Percentiles rank a stretch among this genome's conserved stretches.
Evolutionary conservation across 495 filamentous ascomycete genomes (phyloP).

Genomic region (Talaromyces trachyspermus): DNA sequence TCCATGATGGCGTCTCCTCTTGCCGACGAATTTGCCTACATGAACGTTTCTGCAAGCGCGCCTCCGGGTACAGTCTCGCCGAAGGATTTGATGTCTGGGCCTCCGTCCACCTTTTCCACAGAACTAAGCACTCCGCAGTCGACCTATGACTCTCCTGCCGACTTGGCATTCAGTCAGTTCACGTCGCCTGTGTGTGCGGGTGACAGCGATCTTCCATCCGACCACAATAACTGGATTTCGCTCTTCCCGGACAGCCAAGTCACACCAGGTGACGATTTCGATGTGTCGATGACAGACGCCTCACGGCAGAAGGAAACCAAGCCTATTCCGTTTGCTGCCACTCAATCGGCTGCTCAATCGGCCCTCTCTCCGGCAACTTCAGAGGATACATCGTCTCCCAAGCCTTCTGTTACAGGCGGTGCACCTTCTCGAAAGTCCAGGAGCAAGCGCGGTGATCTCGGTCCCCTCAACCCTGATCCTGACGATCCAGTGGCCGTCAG

Average conservation of each 20-base stretch:
- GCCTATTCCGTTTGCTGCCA: conserved; percentile 10
- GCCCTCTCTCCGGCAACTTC: conserved; percentile 31
- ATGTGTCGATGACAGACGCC: conserved; percentile 7
- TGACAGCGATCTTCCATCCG: conserved; percentile 26
- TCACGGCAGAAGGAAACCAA: neutral
- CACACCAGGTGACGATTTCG: conserved; percentile 35
- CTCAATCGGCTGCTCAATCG: conserved; percentile 25
- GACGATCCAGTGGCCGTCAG: conserved; percentile 77
- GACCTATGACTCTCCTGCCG: conserved; percentile 64
- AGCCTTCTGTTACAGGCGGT: conserved; percentile 28
- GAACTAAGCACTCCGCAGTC: conserved; percentile 77
- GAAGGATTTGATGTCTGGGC: conserved; percentile 75
- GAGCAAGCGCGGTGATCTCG: conserved; percentile 43
- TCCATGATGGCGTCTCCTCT: conserved; percentile 21
- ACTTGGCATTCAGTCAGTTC: conserved; percentile 51
- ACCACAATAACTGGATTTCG: conserved; percentile 36
- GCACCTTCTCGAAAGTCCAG: conserved; percentile 36
- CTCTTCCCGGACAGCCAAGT: conserved; percentile 46
- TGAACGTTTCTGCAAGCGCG: conserved; percentile 20
- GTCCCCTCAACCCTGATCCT: conserved; percentile 52
- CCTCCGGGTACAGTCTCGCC: conserved; percentile 70
- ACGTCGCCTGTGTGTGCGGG: conserved; percentile 58
- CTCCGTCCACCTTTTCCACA: conserved; percentile 76
- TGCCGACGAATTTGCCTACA: conserved; percentile 18
- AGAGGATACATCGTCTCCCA: conserved; percentile 13